Conservation (phyloP, 306 rosid genomes). For the Benincasa hispida region DNA sequence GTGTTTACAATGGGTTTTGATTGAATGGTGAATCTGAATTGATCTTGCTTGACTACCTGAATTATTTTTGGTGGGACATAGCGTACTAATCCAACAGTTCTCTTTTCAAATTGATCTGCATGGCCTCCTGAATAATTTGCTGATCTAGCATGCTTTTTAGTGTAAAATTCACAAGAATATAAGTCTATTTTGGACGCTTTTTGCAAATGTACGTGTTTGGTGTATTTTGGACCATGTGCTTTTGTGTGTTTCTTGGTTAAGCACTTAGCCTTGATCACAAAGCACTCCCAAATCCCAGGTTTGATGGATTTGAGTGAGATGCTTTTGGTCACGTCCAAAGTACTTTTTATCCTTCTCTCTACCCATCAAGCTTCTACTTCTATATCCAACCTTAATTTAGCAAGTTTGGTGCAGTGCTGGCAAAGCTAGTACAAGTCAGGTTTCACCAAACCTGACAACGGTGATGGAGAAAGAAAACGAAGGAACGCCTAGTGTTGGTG, state of each 20-base stretch:
- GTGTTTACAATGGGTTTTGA: not conserved
- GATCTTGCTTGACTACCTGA: not conserved
- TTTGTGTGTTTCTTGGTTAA: not conserved
- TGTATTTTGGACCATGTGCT: too few relatives aligned
- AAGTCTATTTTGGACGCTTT: not conserved
- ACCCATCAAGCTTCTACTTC: not conserved
- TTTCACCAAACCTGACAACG: slow-evolving; percentile 15
- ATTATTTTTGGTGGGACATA: not conserved
- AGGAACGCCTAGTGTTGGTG: slow-evolving; percentile 23
- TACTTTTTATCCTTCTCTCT: not conserved
- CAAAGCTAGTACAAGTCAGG: slow-evolving; percentile 21
- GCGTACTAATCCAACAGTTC: not conserved
- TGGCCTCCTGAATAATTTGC: not conserved
- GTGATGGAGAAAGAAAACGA: slow-evolving; percentile 23
- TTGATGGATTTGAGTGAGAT: not conserved
- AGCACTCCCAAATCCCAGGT: not conserved
- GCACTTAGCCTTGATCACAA: not conserved
- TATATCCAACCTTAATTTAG: not conserved
- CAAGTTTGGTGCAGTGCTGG: slow-evolving; percentile 35
- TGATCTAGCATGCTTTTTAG: not conserved
- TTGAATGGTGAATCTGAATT: not conserved
- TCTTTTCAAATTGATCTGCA: not conserved
- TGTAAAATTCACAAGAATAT: not conserved
- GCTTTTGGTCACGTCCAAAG: not conserved
- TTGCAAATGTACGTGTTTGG: not conserved